Evolutionary conservation across 225 moss, liverwort and hornwort species (phyloP).

Genomic region (Pseudisothecium myosuroides): DNA sequence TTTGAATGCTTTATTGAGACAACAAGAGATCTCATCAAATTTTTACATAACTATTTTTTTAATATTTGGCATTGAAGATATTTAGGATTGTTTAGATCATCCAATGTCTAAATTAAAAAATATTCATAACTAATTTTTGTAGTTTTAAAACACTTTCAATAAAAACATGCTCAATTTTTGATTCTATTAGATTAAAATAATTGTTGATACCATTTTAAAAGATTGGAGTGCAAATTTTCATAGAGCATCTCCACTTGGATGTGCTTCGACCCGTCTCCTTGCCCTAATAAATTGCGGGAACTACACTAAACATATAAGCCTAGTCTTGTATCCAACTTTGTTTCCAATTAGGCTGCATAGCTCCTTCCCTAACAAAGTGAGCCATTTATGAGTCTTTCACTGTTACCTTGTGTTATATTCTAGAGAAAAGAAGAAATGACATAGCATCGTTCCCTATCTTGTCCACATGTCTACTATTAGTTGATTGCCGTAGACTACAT

Average conservation of each 20-base stretch:
- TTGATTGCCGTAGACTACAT: too few relatives aligned
- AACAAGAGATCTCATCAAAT: neutral
- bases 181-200: neutral
- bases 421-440: neutral
- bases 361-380: accelerated
- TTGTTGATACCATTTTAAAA: neutral
- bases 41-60: accelerated
- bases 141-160: neutral
- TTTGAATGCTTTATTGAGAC: neutral
- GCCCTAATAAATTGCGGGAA: accelerated
- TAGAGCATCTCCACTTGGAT: accelerated
- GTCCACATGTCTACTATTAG: neutral
- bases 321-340: accelerated
- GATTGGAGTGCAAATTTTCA: neutral
- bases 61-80: neutral
- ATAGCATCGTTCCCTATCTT: neutral
- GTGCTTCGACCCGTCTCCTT: accelerated
- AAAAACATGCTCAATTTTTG: neutral
- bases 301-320: accelerated
- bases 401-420: accelerated
- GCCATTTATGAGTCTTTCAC: neutral
- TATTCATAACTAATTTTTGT: neutral
- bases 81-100: neutral
- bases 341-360: neutral
- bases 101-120: neutral